Evolutionary conservation across 768 basidiomycete genomes (phyloP), one percentile per base, ranked within the genome.

Genomic region (Sistotremastrum suecicum): DNA sequence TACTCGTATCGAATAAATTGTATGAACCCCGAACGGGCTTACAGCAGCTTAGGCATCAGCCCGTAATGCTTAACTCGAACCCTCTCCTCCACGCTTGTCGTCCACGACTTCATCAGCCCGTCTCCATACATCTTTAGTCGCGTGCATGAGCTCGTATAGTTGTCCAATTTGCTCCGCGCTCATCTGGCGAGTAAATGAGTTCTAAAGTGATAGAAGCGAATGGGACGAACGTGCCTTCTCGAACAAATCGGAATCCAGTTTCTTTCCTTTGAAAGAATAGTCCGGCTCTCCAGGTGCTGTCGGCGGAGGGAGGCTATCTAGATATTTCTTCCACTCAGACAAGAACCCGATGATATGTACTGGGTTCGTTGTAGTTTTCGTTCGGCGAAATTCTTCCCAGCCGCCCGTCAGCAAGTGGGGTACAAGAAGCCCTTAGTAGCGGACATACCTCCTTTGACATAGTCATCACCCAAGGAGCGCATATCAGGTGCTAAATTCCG

Each of bases 261-360:
- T 80, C 60, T 74, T 80, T 33, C 83, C 83, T 32, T 56, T 56
- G 44, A 63, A 58, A 3, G 58, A 64, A 2, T 45, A 42, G 34
- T 72, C 67, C 4, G 63, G 57, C 9, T 68, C 72, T 30, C 55
- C 62, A 8, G 78, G 78, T 20, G 20, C 20, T 20, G 20, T 20
- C 20, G 20, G 20, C 20, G 20, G 20, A 20, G 20, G 20, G 34
- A 83, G 59, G 49, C 75, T 63, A 53, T 94, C 88, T 46, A 97
- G 70, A 61, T 99, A 98, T 48, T 75, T 60, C 61, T 94, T 95
- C 94, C 94, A 99, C 56, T 97, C 87, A 3, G 83, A 82, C 6
- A 98, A 69, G 58, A 99, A 99, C 2, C 89, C 91, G 59, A 98
- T 94, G 50, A 97, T 78, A 59, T 97, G 79, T 5, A 81, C 70